Base-by-base conservation (phyloP, 129 eudicot species). In the Centaurea solstitialis region DNA sequence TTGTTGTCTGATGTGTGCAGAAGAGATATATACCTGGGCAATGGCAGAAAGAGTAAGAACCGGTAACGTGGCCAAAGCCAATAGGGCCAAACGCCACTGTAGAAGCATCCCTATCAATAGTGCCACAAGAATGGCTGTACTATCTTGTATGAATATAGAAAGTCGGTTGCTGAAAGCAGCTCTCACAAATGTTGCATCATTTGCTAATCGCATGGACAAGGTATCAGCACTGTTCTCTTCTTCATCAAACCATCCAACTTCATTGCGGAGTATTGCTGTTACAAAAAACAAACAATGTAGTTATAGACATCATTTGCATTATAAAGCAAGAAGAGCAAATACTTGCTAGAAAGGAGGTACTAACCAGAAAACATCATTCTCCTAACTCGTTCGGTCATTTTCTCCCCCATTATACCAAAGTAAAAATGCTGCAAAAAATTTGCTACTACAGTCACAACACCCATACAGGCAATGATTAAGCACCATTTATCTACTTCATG, bases 191-290 rank as follows among this genome's bases (percentile, higher is more conserved):
- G 99, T 95, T 69, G 99, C 99, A 88, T 95, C 99, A 82, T 92
- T 95, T 68, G 97, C 99, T 74, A 95, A 86, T 61, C 99, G 97
- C 97, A 92, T 92, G 77, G 99, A 95, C 61, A 95, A 81, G 66
- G 91, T 95, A 84, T 92, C 97, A 78, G 97, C 97, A 76, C 94
- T 92, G 79, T 95, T 95, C 78, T 92, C 97, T 74, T 92, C 97
- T 57, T 89, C 97, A 87, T 95, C 99, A 85, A 95, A 95, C 99
- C 99, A 95, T 88, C 99, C 99, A 82, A 92, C 97, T 90, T 95
- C 99, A 76, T 95, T 95, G 38, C 97, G 89, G 67, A 95, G 92
- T 97, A 95, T 95, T 73, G 99, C 99, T 95, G 91, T 73, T 24
- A 57, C 6, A 30, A 40, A 62, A 76, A 11, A 80, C 37, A 5